Conservation (phyloP, 164 flowering plant genomes). For the Annona cherimola region DNA sequence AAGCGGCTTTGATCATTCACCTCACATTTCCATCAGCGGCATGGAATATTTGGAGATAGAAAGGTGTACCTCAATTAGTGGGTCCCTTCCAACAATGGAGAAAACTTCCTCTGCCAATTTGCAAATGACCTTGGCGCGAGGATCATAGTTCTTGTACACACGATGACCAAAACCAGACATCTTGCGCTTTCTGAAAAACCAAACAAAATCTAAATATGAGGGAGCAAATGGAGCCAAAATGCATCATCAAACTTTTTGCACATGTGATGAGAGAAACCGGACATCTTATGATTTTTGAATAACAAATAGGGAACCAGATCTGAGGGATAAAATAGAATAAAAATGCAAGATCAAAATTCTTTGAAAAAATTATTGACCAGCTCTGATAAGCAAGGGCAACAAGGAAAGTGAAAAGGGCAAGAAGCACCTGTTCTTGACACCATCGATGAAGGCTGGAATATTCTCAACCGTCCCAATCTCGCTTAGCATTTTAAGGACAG, state of each 20-base stretch:
- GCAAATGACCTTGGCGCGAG: conserved; percentile 92
- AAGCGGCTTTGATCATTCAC: neutral
- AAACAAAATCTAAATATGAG: neutral
- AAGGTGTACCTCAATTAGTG: conserved; percentile 86
- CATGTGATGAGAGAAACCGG: conserved; percentile 98
- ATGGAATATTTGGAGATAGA: neutral
- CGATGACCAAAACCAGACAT: conserved; percentile 99
- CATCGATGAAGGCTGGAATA: conserved; percentile 95
- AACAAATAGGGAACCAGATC: neutral
- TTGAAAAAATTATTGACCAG: neutral
- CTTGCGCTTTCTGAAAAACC: conserved; percentile 65
- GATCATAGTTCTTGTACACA: conserved; percentile 97
- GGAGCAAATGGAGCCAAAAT: neutral
- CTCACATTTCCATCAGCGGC: neutral
- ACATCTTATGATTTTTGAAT: conserved; percentile 86
- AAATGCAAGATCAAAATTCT: neutral
- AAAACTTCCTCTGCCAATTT: conserved; percentile 95
- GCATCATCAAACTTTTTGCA: conserved; percentile 80
- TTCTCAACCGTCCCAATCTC: conserved; percentile 93
- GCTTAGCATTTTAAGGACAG: conserved; percentile 93
- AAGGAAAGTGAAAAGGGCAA: neutral
- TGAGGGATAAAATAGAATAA: neutral
- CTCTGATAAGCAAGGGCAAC: neutral
- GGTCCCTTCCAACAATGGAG: conserved; percentile 96
- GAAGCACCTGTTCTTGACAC: conserved; percentile 78